Conservation (phyloP, 345 rosid species). For the Orychophragmus violaceus region DNA sequence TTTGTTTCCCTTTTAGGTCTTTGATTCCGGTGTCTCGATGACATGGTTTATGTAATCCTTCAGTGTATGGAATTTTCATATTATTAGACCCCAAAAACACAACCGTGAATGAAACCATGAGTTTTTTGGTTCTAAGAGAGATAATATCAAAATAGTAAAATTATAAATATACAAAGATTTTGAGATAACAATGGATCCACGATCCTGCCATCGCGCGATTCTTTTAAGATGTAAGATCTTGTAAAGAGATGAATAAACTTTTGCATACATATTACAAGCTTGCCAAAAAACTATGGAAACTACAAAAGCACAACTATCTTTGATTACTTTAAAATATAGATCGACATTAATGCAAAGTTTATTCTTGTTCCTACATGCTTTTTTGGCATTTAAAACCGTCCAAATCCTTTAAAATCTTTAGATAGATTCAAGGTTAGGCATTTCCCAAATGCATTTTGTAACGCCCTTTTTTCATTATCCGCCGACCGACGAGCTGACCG, state of each 20-base stretch:
- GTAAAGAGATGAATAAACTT: background rate
- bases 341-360: background rate
- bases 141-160: no score
- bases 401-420: conserved; percentile 66
- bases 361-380: conserved; percentile 11
- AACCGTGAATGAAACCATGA: no score
- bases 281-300: background rate
- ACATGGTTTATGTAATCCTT: no score
- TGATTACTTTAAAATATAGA: background rate
- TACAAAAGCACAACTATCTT: conserved; percentile 8
- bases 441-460: conserved; percentile 88
- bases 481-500: no score
- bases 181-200: background rate
- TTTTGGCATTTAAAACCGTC: conserved; percentile 62
- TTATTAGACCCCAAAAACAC: no score
- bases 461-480: no score
- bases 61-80: no score
- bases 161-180: background rate
- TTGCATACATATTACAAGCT: background rate
- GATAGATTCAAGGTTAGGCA: conserved; percentile 66
- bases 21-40: no score
- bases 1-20: no score
- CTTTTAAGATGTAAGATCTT: background rate
- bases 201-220: background rate
- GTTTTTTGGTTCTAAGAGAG: no score